Evolutionary conservation across 192 early-diverging fungal species (phyloP), one percentile per base, ranked within the genome.

Genomic region (Spizellomyces punctatus): DNA sequence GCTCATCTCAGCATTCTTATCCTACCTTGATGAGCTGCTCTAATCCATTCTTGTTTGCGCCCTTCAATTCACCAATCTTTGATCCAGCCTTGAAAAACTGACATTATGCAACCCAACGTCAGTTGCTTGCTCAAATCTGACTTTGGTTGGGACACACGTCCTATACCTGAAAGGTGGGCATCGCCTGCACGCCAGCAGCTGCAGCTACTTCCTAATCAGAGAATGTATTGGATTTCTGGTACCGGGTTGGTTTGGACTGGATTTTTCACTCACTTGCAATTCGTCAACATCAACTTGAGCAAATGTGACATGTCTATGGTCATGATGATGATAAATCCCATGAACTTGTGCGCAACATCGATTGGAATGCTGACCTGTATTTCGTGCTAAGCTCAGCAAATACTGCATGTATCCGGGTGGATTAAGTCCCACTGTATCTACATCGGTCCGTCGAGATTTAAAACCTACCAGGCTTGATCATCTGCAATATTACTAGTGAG

Each of bases 131-230:
- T 4, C 59, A 12, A 12, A 14, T 27, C 16, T 36, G 27, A 61
- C 17, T 36, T 61, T 14, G 27, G 52, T 19, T 14, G 16, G 52
- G 1, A 54, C 27, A 54, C 16, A 2, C 17, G 0, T 44, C 8
- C 2, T 45, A 6, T 55, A 78, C 76, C 72, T 93, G 91, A 76
- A 95, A 95, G 36, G 92, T 95, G 16, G 93, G 93, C 85, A 92
- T 92, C 63, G 85, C 76, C 22, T 60, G 45, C 49, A 82, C 73
- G 9, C 74, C 67, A 49, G 76, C 69, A 22, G 71, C 64, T 41
- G 50, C 50, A 8, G 81, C 75, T 16, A 75, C 72, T 73, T 79
- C 76, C 70, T 77, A 46, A 9, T 9, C 36, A 46, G 14, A 10
- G 1, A 8, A 36, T 42, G 8, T 52, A 36, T 27, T 47, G 36